A percentile compares a stretch with the other conserved stretches of the same genome.
Evolutionary conservation across 2,329 filamentous ascomycete species (phyloP).

Genomic region (Alternaria sp.): DNA sequence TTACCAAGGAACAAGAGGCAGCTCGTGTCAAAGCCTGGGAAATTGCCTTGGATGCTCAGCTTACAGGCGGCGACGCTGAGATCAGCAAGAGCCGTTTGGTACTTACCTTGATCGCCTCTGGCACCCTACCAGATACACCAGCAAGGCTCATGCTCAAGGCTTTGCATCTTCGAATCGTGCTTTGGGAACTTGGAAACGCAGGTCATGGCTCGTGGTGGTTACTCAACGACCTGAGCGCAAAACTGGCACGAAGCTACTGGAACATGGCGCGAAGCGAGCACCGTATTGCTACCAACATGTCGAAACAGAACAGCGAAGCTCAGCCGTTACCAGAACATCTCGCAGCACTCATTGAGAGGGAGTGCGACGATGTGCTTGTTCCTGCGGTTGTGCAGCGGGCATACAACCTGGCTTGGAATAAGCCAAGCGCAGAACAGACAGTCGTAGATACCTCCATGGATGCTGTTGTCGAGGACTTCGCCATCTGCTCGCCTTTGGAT

Average conservation of each 20-base stretch:
- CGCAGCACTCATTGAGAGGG: slow-evolving; percentile 75
- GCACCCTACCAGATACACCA: slow-evolving; percentile 84
- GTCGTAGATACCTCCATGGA: slow-evolving; percentile 77
- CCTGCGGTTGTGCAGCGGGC: slow-evolving; percentile 82
- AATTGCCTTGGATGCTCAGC: slow-evolving; percentile 90
- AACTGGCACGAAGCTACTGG: slow-evolving; percentile 80
- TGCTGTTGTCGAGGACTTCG: slow-evolving; percentile 81
- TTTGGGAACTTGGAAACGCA: slow-evolving; percentile 78
- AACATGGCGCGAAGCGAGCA: slow-evolving; percentile 76
- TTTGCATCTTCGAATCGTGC: slow-evolving; percentile 85
- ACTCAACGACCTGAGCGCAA: slow-evolving; percentile 74
- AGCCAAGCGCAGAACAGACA: slow-evolving; percentile 73
- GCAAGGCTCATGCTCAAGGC: slow-evolving; percentile 89
- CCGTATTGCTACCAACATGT: slow-evolving; percentile 52
- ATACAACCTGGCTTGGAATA: slow-evolving; percentile 89
- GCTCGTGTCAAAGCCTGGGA: slow-evolving; percentile 91
- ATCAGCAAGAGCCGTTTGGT: slow-evolving; percentile 87
- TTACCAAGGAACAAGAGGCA: slow-evolving; percentile 83
- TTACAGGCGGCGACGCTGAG: slow-evolving; percentile 88
- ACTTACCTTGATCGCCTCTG: slow-evolving; percentile 85
- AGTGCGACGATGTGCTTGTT: slow-evolving; percentile 83
- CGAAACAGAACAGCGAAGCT: slow-evolving; percentile 58
- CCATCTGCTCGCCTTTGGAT: slow-evolving; percentile 86
- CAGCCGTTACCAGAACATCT: slow-evolving; percentile 81
- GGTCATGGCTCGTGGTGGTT: slow-evolving; percentile 70